Percentiles rank a stretch among this genome's conserved stretches.
Evolutionary conservation across 2,329 filamentous ascomycete genomes (phyloP).

Genomic region (Mariannaea sp.): DNA sequence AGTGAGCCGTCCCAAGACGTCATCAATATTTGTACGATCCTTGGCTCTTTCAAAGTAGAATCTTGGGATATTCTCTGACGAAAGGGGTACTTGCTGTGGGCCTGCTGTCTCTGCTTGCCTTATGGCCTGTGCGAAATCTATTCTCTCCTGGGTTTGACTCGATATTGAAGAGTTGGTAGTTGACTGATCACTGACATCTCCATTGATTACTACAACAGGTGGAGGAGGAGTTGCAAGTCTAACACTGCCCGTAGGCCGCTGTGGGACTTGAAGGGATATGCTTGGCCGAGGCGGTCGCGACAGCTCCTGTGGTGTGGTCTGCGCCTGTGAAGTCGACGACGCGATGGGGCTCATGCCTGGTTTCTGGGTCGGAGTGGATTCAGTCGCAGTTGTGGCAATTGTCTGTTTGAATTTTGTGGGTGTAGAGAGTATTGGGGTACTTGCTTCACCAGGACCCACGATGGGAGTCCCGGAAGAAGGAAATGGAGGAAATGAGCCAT

Average conservation of each 20-base stretch:
- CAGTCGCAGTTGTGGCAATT: slow-evolving; percentile 1
- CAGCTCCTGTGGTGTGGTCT: slow-evolving; percentile 20
- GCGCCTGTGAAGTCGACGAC: slow-evolving; percentile 22
- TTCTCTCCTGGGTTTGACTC: slow-evolving; percentile 10
- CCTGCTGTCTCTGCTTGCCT: slow-evolving; percentile 21
- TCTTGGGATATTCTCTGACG: slow-evolving; percentile 30
- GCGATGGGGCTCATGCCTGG: slow-evolving; percentile 10
- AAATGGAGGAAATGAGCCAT: slow-evolving; percentile 49
- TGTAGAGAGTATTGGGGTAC: slow-evolving; percentile 12
- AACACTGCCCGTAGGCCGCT: slow-evolving; percentile 63
- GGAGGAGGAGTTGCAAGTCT: slow-evolving; percentile 66
- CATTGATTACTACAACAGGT: slow-evolving; percentile 37
- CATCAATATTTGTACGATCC: slow-evolving; percentile 61
- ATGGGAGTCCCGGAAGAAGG: slow-evolving; percentile 15
- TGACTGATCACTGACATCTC: slow-evolving; percentile 6
- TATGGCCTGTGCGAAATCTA: slow-evolving; percentile 29
- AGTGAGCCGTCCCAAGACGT: slow-evolving; percentile 60
- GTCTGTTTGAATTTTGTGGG: slow-evolving; percentile 10
- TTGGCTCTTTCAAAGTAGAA: slow-evolving; percentile 45
- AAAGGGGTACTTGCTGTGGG: slow-evolving; percentile 5
- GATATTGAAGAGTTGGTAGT: neutral
- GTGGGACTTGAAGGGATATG: slow-evolving; percentile 50
- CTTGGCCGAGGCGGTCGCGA: slow-evolving; percentile 43
- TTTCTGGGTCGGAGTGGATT: neutral
- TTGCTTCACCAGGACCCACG: slow-evolving; percentile 18